These are phyloP conservation scores for Nemania serpens DNA, from an alignment of 2,329 filamentous ascomycete species.

Conservation along the genomic window DNA sequence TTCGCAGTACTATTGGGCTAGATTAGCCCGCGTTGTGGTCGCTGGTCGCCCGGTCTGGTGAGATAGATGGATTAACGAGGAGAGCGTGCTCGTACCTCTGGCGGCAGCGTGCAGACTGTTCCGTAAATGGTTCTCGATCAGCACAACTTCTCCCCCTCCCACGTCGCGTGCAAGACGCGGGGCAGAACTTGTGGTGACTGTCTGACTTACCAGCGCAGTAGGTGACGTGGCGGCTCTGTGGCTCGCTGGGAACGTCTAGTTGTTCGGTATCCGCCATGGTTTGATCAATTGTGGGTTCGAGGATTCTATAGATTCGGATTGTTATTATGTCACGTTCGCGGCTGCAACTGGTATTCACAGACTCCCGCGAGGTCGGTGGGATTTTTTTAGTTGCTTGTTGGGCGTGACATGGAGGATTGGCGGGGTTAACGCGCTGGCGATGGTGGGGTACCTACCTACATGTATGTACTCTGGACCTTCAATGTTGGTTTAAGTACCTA, in stretches of 20 bases:
- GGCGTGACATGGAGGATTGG: slow-evolving; percentile 24
- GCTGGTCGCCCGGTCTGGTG: slow-evolving; percentile 3
- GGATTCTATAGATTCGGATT: neutral
- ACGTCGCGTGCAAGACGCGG: slow-evolving; percentile 1
- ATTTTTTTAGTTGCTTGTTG: slow-evolving; percentile 12
- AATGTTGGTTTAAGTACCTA: too few relatives aligned
- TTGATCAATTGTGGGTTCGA: slow-evolving; percentile 4
- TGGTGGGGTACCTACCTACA: slow-evolving; percentile 25
- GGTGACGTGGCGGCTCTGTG: slow-evolving; percentile 56
- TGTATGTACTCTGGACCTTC: too few relatives aligned
- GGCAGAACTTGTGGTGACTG: slow-evolving; percentile 2
- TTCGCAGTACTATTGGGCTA: slow-evolving; percentile 82
- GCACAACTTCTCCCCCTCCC: slow-evolving; percentile 8
- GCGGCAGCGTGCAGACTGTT: slow-evolving; percentile 66
- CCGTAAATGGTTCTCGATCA: slow-evolving; percentile 37
- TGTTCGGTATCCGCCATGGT: slow-evolving; percentile 61
- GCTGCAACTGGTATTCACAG: slow-evolving; percentile 8
- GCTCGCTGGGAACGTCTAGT: slow-evolving; percentile 50
- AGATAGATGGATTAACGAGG: neutral
- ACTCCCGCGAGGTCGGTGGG: slow-evolving; percentile 3
- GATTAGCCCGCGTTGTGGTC: slow-evolving; percentile 14
- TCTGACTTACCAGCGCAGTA: slow-evolving; percentile 62
- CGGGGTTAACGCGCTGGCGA: slow-evolving; percentile 28
- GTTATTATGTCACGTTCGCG: slow-evolving; percentile 9
- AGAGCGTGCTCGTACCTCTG: slow-evolving; percentile 56